Base-by-base conservation (phyloP, 805 yeast species). In the Wickerhamomyces bovis region DNA sequence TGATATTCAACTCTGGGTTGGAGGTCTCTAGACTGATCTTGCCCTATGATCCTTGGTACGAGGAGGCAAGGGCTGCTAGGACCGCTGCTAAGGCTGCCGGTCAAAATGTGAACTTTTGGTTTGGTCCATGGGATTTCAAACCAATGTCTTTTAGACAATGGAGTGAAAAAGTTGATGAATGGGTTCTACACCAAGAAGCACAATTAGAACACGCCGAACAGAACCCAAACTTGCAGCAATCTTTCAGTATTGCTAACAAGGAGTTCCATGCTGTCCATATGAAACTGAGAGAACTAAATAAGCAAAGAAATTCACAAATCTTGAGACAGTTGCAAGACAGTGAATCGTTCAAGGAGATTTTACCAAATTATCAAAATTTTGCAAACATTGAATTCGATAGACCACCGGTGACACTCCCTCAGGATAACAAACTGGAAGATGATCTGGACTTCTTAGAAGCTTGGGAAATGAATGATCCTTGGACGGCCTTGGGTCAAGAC, bases 41-140 rank as follows among this genome's bases (percentile, higher is more conserved):
- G 13, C 70, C 70, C 38, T 70, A 68, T 49, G 90, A 84, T 57
- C 90, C 90, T 10, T 84, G 90, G 90, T 71, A 64, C 22, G 87
- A 80, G 28, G 89, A 84, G 56, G 86, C 89, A 3, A 70, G 63
- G 41, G 56, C 59, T 16, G 83, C 79, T 30, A 73, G 88, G 35
- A 65, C 64, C 18, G 60, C 71, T 47, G 75, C 75, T 0, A 36
- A 63, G 18, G 60, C 63, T 1, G 63, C 67, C 30, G 84, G 85
- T 6, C 68, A 69, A 46, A 66, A 65, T 30, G 74, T 77, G 3
- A 73, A 74, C 40, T 68, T 71, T 63, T 84, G 89, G 89, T 80
- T 76, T 60, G 90, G 90, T 0, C 87, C 88, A 5, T 62, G 69
- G 50, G 73, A 74, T 36, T 75, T 72, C 60, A 68, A 64, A 39